Conservation (phyloP, 139 green algal genomes). For the Edaphochlamys debaryana region DNA sequence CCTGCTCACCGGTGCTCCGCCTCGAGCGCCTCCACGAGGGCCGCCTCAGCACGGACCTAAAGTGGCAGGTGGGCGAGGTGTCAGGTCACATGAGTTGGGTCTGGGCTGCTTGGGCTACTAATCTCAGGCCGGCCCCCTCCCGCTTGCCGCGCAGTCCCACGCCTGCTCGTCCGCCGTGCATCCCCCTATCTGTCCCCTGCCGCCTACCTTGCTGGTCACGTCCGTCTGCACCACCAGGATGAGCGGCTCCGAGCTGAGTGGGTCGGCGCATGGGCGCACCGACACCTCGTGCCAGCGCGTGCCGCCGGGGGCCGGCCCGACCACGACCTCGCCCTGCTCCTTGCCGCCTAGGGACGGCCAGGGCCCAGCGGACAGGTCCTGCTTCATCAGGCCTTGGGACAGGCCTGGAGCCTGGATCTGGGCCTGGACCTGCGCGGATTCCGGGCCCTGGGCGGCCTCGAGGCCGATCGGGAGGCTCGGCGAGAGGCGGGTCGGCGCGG, state of each 20-base stretch:
- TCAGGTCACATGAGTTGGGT: too few species aligned
- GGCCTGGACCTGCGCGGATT: not conserved
- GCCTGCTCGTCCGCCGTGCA: too few species aligned
- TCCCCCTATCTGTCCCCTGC: not conserved
- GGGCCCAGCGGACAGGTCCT: not conserved
- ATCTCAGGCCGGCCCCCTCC: not conserved
- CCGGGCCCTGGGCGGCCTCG: too few species aligned
- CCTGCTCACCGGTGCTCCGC: conserved; percentile 39
- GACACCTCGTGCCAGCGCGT: conserved; percentile 18
- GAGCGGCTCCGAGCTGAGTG: not conserved
- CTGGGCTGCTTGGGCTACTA: too few species aligned
- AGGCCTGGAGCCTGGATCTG: not conserved
- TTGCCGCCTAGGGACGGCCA: too few species aligned
- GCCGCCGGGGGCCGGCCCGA: not conserved
- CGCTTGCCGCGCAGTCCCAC: not conserved
- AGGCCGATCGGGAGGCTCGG: too few species aligned
- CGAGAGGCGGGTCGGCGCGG: too few species aligned
- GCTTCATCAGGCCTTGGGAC: not conserved
- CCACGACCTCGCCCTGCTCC: not conserved
- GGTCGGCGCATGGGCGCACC: not conserved
- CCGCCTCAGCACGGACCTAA: conserved; percentile 10
- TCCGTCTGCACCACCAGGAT: conserved; percentile 29
- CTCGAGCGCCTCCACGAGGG: conserved; percentile 22
- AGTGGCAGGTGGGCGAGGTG: not conserved
- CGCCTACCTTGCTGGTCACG: conserved; percentile 18